Evolutionary conservation across 805 yeast genomes (phyloP), one percentile per base, ranked within the genome.

Genomic region (Kodamaea jinghongensis): DNA sequence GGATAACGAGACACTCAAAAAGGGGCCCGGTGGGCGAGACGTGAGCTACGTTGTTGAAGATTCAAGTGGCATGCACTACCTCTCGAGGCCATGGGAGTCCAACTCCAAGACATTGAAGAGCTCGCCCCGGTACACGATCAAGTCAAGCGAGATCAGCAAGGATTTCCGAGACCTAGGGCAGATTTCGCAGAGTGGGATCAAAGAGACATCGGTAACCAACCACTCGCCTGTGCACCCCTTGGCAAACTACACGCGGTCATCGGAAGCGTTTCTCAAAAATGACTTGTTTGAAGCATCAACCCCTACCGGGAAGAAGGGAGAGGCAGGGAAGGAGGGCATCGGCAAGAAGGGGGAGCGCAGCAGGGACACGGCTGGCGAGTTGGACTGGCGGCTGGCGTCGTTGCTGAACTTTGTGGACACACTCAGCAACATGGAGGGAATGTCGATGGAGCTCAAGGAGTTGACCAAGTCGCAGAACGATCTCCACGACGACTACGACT

Each of bases 401-500:
- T 25, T 47, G 4, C 17, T 37, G 20, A 33, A 34, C 10, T 37
- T 52, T 6, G 20, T 45, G 9, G 56, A 52, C 20, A 44, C 43
- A 4, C 33, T 63, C 8, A 38, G 38, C 25, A 56, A 54, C 37
- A 56, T 70, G 50, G 65, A 63, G 42, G 60, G 61, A 2, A 60
- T 73, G 4, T 58, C 69, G 3, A 54, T 55, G 12, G 69, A 58
- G 34, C 52, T 70, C 14, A 53, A 57, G 28, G 50, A 53, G 15
- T 46, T 70, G n/a, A 50, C 68, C 2, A 52, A 61, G 6, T 60
- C 71, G 0, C 56, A 56, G 6, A 67, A 66, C 44, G 67, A 69
- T 29, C 58, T 81, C 12, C 70, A 74, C 46, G 78, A 81, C 45
- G 95, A 85, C 53, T 55, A 67, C 29, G 86, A 81, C 42, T 89